These are phyloP conservation scores for Hibiscus tridactylites DNA, from an alignment of 345 rosid genomes.

Conservation along the genomic window DNA sequence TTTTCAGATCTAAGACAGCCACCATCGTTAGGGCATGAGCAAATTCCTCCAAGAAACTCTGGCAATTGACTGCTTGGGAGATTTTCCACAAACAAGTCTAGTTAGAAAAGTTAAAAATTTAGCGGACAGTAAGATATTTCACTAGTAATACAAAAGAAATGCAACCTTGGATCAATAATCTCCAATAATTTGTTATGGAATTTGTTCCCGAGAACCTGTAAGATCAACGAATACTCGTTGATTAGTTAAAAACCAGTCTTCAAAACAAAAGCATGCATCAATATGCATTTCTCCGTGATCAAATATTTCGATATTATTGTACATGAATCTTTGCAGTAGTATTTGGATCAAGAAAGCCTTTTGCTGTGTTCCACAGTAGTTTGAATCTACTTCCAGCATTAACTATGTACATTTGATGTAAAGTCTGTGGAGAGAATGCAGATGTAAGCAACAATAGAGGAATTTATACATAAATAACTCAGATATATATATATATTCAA, in stretches of 20 bases:
- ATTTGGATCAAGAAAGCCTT: slow-evolving; percentile 84
- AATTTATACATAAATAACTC: slow-evolving; percentile 1
- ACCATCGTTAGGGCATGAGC: slow-evolving; percentile 68
- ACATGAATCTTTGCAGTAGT: slow-evolving; percentile 90
- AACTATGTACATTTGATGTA: slow-evolving; percentile 89
- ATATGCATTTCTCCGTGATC: background rate
- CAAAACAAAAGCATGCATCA: background rate
- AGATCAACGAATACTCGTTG: slow-evolving; percentile 14
- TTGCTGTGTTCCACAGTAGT: slow-evolving; percentile 78
- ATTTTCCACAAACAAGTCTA: slow-evolving; percentile 10
- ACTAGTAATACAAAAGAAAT: slow-evolving; percentile 12
- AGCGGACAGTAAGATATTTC: background rate
- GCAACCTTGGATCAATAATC: slow-evolving; percentile 69
- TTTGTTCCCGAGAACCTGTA: slow-evolving; percentile 78
- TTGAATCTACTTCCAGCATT: slow-evolving; percentile 86
- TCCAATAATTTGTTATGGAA: slow-evolving; percentile 67
- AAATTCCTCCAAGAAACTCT: slow-evolving; percentile 87
- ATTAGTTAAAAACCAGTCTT: slow-evolving; percentile 13
- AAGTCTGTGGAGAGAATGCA: slow-evolving; percentile 44
- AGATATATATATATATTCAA: background rate
- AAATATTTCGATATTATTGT: slow-evolving; percentile 11
- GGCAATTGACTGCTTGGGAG: slow-evolving; percentile 74
- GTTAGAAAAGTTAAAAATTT: background rate
- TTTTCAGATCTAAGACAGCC: slow-evolving; percentile 77
- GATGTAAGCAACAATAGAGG: slow-evolving; percentile 9